These are phyloP conservation scores for Alternaria panax DNA, from an alignment of 2,329 filamentous ascomycete species.

Conservation along the genomic window DNA sequence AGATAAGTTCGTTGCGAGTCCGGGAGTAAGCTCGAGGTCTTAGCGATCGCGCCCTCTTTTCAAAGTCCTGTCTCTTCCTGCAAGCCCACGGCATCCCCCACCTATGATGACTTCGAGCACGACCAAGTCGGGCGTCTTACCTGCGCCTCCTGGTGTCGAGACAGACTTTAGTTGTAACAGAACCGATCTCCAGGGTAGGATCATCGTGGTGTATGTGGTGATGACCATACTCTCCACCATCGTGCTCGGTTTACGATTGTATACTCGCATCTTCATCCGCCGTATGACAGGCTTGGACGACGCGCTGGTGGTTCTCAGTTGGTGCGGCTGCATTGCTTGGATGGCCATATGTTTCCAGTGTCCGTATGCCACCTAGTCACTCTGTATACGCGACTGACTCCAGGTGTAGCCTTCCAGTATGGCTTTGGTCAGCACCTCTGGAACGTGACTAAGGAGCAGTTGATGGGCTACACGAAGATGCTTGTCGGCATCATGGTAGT, in stretches of 20 bases:
- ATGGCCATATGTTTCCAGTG: constrained; percentile 19
- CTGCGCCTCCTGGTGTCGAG: constrained; percentile 13
- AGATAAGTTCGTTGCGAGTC: constrained; percentile 16
- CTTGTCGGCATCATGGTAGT: constrained; percentile 25
- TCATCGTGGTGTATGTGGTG: constrained; percentile 20
- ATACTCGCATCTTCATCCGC: constrained; percentile 25
- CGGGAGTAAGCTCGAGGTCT: background rate
- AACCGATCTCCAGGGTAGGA: constrained; percentile 20
- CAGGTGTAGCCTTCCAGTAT: constrained; percentile 22
- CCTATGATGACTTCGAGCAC: constrained; percentile 6
- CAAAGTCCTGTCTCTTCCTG: background rate
- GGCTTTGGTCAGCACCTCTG: constrained; percentile 30
- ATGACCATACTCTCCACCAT: constrained; percentile 23
- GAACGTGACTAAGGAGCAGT: constrained; percentile 21
- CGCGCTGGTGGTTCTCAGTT: constrained; percentile 19
- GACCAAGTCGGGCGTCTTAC: constrained; percentile 16
- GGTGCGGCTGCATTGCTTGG: constrained; percentile 28
- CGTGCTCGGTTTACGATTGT: constrained; percentile 21
- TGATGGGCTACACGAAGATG: constrained; percentile 17
- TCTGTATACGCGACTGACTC: constrained; percentile 5
- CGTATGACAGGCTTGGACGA: constrained; percentile 22
- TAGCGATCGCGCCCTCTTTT: constrained; percentile 2
- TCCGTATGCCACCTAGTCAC: background rate
- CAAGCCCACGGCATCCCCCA: background rate
- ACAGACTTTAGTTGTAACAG: constrained; percentile 16